Evolutionary conservation across 2,329 filamentous ascomycete genomes (phyloP).

Genomic region (Clonostachys rhizophaga): DNA sequence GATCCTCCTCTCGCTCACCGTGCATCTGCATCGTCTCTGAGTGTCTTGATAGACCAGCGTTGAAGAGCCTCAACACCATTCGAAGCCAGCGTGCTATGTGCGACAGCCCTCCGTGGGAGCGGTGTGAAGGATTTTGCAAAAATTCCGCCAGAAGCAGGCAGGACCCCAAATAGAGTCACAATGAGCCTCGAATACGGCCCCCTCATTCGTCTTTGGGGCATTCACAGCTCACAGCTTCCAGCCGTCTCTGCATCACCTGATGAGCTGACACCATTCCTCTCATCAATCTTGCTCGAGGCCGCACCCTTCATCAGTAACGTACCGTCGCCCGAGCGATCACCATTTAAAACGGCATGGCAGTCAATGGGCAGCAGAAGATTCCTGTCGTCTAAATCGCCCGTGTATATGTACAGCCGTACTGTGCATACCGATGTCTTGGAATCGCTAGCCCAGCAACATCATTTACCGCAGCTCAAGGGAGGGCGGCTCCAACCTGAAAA

Average conservation of each 20-base stretch:
- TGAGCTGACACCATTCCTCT: constrained; percentile 45
- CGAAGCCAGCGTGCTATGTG: no score
- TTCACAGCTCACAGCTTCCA: constrained; percentile 43
- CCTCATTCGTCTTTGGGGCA: constrained; percentile 48
- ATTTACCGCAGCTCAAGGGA: constrained; percentile 12
- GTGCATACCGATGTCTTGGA: constrained; percentile 39
- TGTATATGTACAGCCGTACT: constrained; percentile 48
- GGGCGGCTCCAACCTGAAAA: constrained; percentile 33
- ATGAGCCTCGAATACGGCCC: constrained; percentile 29
- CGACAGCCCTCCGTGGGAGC: neutral
- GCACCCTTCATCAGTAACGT: constrained; percentile 52
- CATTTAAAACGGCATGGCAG: constrained; percentile 36
- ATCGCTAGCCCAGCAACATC: constrained; percentile 24
- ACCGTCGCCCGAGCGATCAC: constrained; percentile 29
- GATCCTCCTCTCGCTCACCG: no score
- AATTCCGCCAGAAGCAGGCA: neutral
- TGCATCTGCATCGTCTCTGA: no score
- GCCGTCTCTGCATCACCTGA: constrained; percentile 25
- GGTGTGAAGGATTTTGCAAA: neutral
- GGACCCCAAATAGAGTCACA: neutral
- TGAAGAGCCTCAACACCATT: no score
- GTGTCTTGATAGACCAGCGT: no score
- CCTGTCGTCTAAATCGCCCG: constrained; percentile 39
- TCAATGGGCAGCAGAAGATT: constrained; percentile 42
- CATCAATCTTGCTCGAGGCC: constrained; percentile 50